A percentile compares a stretch with the other conserved stretches of the same genome.
Evolutionary conservation across 73 alveolate genomes (phyloP).

Genomic region (Paramecium caudatum): DNA sequence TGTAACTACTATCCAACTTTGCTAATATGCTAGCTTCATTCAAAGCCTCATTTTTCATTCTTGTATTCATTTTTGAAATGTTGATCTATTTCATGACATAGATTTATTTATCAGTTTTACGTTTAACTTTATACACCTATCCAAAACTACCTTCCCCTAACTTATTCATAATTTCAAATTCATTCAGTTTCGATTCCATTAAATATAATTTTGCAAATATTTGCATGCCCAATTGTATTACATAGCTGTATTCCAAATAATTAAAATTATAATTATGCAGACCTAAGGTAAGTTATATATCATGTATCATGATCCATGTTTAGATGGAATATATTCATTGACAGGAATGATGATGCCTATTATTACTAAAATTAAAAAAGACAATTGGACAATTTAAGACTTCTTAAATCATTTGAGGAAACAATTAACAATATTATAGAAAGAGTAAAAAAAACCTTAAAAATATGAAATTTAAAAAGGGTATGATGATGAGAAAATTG

Average conservation of each 20-base stretch:
- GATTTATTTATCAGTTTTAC: slow-evolving; percentile 68
- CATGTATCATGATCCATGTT: slow-evolving; percentile 67
- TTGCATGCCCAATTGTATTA: slow-evolving; percentile 16
- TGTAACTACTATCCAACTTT: slow-evolving; percentile 82
- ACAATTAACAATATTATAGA: neutral
- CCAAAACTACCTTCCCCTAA: slow-evolving; percentile 87
- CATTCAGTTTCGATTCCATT: slow-evolving; percentile 74
- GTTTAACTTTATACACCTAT: slow-evolving; percentile 80
- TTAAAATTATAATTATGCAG: slow-evolving; percentile 26
- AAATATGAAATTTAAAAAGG: neutral
- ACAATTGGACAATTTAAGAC: slow-evolving; percentile 28
- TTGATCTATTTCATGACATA: slow-evolving; percentile 76
- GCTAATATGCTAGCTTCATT: slow-evolving; percentile 92
- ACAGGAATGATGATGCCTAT: slow-evolving; percentile 42
- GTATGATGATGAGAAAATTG: slow-evolving; percentile 20
- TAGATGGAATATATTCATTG: slow-evolving; percentile 60
- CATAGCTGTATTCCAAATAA: neutral
- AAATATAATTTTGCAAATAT: slow-evolving; percentile 15
- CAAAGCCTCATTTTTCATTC: slow-evolving; percentile 85
- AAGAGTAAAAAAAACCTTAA: neutral
- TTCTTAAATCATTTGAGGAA: neutral
- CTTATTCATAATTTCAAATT: slow-evolving; percentile 81
- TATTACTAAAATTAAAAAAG: slow-evolving; percentile 13
- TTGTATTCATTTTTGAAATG: slow-evolving; percentile 69
- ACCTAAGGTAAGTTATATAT: slow-evolving; percentile 20